Conservation (phyloP, 2,329 filamentous ascomycete species). For the Diaporthe ampelina region DNA sequence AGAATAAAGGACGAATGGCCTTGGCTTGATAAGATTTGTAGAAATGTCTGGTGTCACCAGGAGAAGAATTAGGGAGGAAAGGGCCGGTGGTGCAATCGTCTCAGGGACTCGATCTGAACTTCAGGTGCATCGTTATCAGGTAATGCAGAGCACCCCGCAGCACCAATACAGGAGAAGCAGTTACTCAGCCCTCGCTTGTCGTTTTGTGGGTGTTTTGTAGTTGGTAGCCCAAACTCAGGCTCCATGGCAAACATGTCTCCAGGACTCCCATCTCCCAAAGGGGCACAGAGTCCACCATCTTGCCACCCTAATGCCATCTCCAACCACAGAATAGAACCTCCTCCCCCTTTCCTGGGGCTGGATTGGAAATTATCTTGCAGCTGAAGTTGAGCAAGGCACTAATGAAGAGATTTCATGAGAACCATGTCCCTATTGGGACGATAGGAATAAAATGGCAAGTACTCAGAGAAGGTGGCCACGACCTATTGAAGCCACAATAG, state of each 20-base stretch:
- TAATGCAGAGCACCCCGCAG: slow-evolving; percentile 32
- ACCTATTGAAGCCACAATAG: slow-evolving; percentile 21
- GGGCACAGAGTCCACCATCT: not conserved
- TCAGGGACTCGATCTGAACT: not conserved
- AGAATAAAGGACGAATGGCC: not conserved
- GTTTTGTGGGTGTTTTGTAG: not conserved
- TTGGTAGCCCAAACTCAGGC: not conserved
- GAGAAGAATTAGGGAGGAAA: not conserved
- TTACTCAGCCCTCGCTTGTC: slow-evolving; percentile 1
- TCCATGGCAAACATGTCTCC: not conserved
- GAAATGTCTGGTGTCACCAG: not conserved
- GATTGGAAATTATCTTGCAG: not conserved
- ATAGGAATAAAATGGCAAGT: not conserved
- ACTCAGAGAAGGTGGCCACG: not conserved
- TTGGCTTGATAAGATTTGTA: not conserved
- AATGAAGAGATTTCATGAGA: not conserved
- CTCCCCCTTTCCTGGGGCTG: not conserved
- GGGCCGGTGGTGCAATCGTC: not conserved
- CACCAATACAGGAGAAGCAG: not conserved
- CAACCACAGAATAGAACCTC: not conserved
- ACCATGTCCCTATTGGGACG: not conserved
- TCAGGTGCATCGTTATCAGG: not conserved
- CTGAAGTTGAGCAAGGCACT: not conserved
- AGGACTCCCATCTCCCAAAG: no score
- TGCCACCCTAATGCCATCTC: not conserved